Evolutionary conservation across 1,284 basidiomycete genomes (phyloP), one percentile per base, ranked within the genome.

Genomic region (Termitomyces sp.): DNA sequence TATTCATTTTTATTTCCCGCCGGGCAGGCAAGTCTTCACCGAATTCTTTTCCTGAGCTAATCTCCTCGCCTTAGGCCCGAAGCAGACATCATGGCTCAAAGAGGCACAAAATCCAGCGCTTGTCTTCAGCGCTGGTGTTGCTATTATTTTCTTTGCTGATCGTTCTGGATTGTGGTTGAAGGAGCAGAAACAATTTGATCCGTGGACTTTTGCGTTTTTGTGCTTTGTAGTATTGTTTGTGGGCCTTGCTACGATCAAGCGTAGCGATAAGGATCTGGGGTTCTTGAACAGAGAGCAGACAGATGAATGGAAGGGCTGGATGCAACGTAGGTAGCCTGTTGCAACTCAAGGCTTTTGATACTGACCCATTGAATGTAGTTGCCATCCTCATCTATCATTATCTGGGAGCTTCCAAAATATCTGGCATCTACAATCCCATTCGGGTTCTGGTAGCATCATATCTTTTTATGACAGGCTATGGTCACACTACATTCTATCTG

Each of bases 271-370:
- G 62, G 92, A 95, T 66, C 71, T 89, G 47, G 92, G 93, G 0
- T 91, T 94, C 70, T 73, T 95, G 61, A 94, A 93, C 64, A 79
- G 92, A 51, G 90, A 94, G 51, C 91, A 95, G 69, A 94, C 92
- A 0, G 92, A 96, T 64, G 92, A 96, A 70, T 94, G 91, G 91
- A 95, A 95, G 69, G 92, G 92, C 1, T 95, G 92, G 92, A 96
- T 96, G 92, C 92, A 95, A 74, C 79, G 90, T 92, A 66, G 56
- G 86, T 15, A 43, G 13, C 38, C 2, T 24, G 28, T 38, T 34
- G 28, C 50, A 58, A 34, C 33, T 12, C n/a, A 44, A 55, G 43
- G 21, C 54, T 45, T 38, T 24, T 19, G 21, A 52, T 24, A 8
- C 30, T 55, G 43, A 52, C 26, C 39, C 39, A 57, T 24, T 34